Evolutionary conservation across 225 moss, liverwort and hornwort genomes (phyloP).

Genomic region (Ulota crispa): DNA sequence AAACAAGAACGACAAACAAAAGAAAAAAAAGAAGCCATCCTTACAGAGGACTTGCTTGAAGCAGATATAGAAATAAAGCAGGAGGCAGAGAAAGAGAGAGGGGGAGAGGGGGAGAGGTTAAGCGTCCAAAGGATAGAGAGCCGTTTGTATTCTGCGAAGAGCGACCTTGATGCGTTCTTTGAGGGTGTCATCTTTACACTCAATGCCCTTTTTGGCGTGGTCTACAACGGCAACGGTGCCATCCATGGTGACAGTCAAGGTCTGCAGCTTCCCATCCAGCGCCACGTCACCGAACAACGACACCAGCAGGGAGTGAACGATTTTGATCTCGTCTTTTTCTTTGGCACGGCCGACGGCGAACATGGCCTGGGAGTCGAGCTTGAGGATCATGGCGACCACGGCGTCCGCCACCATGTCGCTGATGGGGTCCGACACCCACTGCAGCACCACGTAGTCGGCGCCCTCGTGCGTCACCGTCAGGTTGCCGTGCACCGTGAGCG

Average conservation of each 20-base stretch:
- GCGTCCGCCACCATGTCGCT: conserved; percentile 97
- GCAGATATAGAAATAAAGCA: conserved; percentile 1
- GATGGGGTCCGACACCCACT: conserved; percentile 89
- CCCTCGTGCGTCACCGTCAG: conserved; percentile 86
- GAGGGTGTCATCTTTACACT: conserved; percentile 78
- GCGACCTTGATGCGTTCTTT: conserved; percentile 88
- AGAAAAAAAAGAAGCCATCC: no score
- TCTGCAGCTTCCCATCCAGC: conserved; percentile 70
- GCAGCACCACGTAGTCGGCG: conserved; percentile 68
- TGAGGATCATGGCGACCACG: conserved; percentile 84
- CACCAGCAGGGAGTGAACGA: conserved; percentile 83
- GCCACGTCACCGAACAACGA: conserved; percentile 84
- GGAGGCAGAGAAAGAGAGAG: not conserved
- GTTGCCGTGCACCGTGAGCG: conserved; percentile 77
- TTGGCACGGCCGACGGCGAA: conserved; percentile 70
- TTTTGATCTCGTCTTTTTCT: conserved; percentile 85
- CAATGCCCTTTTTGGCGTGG: conserved; percentile 88
- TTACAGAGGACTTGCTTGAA: not conserved
- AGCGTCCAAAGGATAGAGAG: conserved; percentile 80
- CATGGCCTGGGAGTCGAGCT: conserved; percentile 78
- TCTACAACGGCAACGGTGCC: conserved; percentile 74
- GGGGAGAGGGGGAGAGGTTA: conserved; percentile 10
- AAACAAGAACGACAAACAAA: no score
- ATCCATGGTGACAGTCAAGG: conserved; percentile 72
- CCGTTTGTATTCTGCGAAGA: conserved; percentile 92